These are phyloP conservation scores for Ormosia emarginata DNA, from an alignment of 306 rosid genomes.

Conservation along the genomic window DNA sequence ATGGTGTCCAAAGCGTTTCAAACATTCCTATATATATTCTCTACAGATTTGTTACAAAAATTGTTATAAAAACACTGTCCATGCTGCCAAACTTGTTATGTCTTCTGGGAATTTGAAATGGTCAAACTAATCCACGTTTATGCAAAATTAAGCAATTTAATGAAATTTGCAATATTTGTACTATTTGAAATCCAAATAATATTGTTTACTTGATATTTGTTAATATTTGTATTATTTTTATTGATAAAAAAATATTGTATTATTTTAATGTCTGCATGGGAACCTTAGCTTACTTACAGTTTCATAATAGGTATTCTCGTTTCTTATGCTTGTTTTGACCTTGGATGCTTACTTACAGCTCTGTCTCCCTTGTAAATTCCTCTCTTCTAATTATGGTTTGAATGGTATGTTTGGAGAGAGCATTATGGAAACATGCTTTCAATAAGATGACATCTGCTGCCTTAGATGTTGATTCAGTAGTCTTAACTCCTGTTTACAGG, in stretches of 20 bases:
- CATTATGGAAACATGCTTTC: conserved; percentile 3
- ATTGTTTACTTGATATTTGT: not conserved
- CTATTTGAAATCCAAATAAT: not conserved
- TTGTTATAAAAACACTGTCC: not conserved
- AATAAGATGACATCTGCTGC: not conserved
- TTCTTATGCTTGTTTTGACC: conserved; percentile 7
- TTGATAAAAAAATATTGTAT: not conserved
- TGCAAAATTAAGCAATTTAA: not conserved
- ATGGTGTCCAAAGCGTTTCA: not conserved
- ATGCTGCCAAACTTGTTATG: not conserved
- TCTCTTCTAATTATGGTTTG: not conserved
- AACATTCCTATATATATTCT: not conserved
- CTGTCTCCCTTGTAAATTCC: not conserved
- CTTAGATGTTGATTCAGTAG: conserved; percentile 18
- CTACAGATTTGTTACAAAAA: not conserved
- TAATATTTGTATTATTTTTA: not conserved
- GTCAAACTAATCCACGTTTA: conserved; percentile 4
- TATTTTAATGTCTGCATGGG: not conserved
- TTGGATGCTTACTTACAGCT: not conserved
- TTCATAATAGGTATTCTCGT: not conserved
- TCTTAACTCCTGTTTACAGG: conserved; percentile 43
- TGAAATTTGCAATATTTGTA: not conserved
- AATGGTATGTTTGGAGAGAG: not conserved
- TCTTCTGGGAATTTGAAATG: not conserved
- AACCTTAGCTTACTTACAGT: not conserved